Evolutionary conservation across 495 filamentous ascomycete genomes (phyloP), one percentile per base, ranked within the genome.

Genomic region (Aspergillus ostianus): DNA sequence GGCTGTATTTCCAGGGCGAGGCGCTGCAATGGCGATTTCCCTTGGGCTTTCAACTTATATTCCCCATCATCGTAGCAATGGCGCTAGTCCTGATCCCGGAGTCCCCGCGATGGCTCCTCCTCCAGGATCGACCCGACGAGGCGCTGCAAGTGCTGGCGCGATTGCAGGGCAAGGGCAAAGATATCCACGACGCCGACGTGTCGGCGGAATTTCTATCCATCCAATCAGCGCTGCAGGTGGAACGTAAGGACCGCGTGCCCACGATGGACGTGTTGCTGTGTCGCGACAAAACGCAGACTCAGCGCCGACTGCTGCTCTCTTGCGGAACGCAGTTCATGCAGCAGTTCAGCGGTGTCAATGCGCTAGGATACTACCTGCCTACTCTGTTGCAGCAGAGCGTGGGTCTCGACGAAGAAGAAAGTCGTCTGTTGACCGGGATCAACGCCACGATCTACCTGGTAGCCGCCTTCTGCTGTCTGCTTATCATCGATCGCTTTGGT

Each of bases 21-120:
- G 65, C 75, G 6, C 61, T 80, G 9, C 72, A 75, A 7, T 84
- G 82, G 82, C 65, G 82, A 44, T 73, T 85, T n/a, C 82, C 82
- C 1, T 64, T 84, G 10, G 79, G 77, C 8, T 75, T 84, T n/a
- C 82, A 85, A 58, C 78, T 81, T 56, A 58, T 84, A 48, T 84
- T 85, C 70, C 73, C 82, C 45, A 60, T 83, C 58, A 64, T 82
- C 48, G 61, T 84, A 7, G 82, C 63, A 60, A 71, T 59, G 21
- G 82, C 78, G 4, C 73, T 78, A 0, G 81, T 80, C 1, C 83
- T 81, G 80, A 73, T 85, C 20, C 75, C 85, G 26, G 80, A 85
- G 68, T 81, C 81, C 56, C 73, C 85, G 59, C 64, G 83, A 71
- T 82, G 78, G 77, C 67, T 81, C 15, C 66, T 83, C 9, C 66